Conservation (phyloP, 257 asterid genomes). For the Solanum chiquidenum region DNA sequence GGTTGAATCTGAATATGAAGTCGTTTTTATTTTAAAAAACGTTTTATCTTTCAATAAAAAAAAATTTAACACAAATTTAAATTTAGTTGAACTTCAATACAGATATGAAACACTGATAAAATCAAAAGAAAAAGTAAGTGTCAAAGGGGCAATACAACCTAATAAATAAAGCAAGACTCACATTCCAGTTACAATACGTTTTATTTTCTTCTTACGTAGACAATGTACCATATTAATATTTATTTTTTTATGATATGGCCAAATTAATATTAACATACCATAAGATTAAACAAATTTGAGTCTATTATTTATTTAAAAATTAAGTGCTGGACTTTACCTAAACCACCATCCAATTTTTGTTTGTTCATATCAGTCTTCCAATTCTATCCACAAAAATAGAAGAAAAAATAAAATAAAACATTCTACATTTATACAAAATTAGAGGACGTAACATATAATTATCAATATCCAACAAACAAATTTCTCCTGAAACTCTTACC, state of each 20-base stretch:
- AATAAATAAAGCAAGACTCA: background rate
- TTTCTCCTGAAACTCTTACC: background rate
- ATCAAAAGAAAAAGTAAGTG: background rate
- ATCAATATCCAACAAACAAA: background rate
- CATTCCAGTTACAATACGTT: background rate
- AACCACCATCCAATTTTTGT: background rate
- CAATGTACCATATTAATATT: background rate
- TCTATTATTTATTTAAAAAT: background rate
- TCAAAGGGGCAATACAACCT: background rate
- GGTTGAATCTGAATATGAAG: background rate
- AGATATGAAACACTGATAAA: background rate
- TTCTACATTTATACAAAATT: background rate
- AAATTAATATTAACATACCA: background rate
- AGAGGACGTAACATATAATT: background rate
- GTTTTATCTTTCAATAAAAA: accelerated
- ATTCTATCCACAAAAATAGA: background rate
- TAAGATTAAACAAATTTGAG: background rate
- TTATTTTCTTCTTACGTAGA: background rate
- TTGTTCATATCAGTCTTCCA: background rate
- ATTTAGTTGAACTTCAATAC: background rate
- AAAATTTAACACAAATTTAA: accelerated
- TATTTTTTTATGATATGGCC: background rate
- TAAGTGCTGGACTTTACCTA: background rate
- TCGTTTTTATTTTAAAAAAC: background rate
- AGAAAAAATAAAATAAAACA: background rate